Conservation (phyloP, 495 filamentous ascomycete genomes). For the Lentithecium fluviatile region DNA sequence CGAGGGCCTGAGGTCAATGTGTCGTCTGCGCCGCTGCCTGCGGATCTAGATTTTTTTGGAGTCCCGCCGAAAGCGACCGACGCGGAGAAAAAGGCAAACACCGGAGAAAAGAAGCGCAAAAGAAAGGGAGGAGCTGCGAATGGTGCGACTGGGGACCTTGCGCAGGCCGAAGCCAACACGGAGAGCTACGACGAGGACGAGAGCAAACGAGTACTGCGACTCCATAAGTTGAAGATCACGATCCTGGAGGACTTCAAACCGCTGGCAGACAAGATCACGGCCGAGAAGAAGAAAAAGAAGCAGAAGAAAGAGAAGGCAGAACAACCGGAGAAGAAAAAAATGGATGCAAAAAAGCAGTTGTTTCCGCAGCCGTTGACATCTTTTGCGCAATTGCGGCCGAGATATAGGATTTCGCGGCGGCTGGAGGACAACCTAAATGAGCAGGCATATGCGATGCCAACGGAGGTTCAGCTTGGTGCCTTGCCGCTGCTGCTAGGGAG, state of each 20-base stretch:
- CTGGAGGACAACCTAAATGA: slow-evolving; percentile 75
- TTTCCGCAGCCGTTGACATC: slow-evolving; percentile 75
- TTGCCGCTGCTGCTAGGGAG: slow-evolving; percentile 71
- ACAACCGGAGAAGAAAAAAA: slow-evolving; percentile 48
- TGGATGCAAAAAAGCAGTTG: slow-evolving; percentile 55
- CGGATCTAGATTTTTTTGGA: slow-evolving; percentile 43
- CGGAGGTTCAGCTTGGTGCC: slow-evolving; percentile 87
- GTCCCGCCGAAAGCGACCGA: neutral
- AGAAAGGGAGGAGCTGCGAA: neutral
- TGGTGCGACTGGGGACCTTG: slow-evolving; percentile 1
- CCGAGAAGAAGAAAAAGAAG: slow-evolving; percentile 37
- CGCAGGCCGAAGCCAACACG: slow-evolving; percentile 5
- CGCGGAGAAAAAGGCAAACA: slow-evolving; percentile 4
- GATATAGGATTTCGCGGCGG: slow-evolving; percentile 67
- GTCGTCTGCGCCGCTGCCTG: slow-evolving; percentile 6
- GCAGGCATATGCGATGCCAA: slow-evolving; percentile 83
- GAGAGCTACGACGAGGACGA: slow-evolving; percentile 60
- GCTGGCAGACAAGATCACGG: neutral
- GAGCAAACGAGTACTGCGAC: slow-evolving; percentile 68
- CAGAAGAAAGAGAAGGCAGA: slow-evolving; percentile 46
- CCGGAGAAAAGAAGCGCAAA: neutral
- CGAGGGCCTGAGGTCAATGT: slow-evolving; percentile 27
- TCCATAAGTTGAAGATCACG: slow-evolving; percentile 85
- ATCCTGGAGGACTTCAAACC: slow-evolving; percentile 51
- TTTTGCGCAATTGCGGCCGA: slow-evolving; percentile 67